Base-by-base conservation (phyloP, 2,329 filamentous ascomycete genomes). In the Alternaria burnsii region DNA sequence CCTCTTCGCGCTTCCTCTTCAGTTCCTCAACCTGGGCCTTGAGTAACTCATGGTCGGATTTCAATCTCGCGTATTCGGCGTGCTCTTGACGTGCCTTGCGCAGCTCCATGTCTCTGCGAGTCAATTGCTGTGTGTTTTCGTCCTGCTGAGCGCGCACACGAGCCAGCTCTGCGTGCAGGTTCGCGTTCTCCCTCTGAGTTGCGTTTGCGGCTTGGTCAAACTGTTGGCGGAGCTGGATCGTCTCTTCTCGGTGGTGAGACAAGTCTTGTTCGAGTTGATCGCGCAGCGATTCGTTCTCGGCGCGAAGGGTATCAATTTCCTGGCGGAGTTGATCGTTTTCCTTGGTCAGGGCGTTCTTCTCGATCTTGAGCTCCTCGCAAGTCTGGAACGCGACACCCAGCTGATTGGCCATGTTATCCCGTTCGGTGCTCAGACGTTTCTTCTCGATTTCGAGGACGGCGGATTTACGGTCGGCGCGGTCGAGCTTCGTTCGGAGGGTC, bases 11-110 rank as follows among this genome's bases (percentile, higher is more conserved):
- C 59, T 93, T 91, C 48, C 88, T 85, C 70, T 91, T 89, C 10
- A 95, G 82, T 52, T 90, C 89, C 47, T 90, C 86, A 52, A 97
- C 87, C 74, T 95, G 91, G n/a, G 86, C 85, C 62, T 83, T 87
- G 52, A 97, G 81, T 8, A 89, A 80, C 11, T 86, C 86, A 73
- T 94, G 90, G 69, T 94, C 91, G 56, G 86, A 87, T 64, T 85
- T 85, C 71, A 95, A 89, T 24, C 91, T 88, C 5, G 73, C 71
- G 55, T 71, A 76, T 54, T 80, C 78, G 12, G 70, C 74, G 54
- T 77, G 74, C 54, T 78, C 76, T 54, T 75, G 72, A 47, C 72
- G 73, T 20, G 76, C 76, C 48, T 73, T 77, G 3, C 73, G 72
- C 34, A 78, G 67, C 55, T 79, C 75, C 10, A 62, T 59, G 20